Conservation (phyloP, 768 basidiomycete species). For the Boletus sensibilis region DNA sequence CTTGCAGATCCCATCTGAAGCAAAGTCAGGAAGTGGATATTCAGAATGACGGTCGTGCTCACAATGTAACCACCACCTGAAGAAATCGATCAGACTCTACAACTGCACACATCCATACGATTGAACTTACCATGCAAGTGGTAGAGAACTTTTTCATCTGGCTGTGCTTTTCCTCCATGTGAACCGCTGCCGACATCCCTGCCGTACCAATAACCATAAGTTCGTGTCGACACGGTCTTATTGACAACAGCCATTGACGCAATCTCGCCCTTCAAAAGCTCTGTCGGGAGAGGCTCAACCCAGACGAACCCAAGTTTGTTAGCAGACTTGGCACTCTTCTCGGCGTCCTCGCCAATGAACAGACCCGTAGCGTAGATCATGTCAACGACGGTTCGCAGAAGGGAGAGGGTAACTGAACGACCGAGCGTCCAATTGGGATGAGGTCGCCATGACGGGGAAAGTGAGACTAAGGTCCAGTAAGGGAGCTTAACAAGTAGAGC, state of each 20-base stretch:
- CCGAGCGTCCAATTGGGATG: too few species aligned
- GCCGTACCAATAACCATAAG: slow-evolving; percentile 5
- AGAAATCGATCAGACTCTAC: not conserved
- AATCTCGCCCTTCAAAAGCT: slow-evolving; percentile 1
- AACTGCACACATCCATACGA: too few species aligned
- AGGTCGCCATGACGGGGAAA: too few species aligned
- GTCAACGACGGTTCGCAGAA: too few species aligned
- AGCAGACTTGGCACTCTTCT: too few species aligned
- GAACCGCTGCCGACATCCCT: not conserved
- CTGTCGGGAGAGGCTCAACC: not conserved
- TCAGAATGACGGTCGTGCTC: not conserved
- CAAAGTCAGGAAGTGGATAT: not conserved
- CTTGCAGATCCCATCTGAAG: slow-evolving; percentile 2
- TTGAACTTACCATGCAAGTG: slow-evolving; percentile 1
- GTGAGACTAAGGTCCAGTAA: too few species aligned
- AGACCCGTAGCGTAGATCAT: too few species aligned
- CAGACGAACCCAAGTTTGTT: too few species aligned
- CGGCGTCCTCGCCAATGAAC: too few species aligned
- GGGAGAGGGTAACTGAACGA: too few species aligned
- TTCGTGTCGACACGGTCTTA: not conserved
- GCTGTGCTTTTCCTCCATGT: slow-evolving; percentile 2
- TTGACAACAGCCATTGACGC: not conserved
- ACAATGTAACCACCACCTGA: slow-evolving; percentile 3
- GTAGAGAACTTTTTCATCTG: slow-evolving; percentile 5
- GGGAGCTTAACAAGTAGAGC: too few species aligned